Percentiles rank a stretch among this genome's conserved stretches.
Conservation (phyloP, 2,329 filamentous ascomycete genomes). For the Colletotrichum tropicicola region DNA sequence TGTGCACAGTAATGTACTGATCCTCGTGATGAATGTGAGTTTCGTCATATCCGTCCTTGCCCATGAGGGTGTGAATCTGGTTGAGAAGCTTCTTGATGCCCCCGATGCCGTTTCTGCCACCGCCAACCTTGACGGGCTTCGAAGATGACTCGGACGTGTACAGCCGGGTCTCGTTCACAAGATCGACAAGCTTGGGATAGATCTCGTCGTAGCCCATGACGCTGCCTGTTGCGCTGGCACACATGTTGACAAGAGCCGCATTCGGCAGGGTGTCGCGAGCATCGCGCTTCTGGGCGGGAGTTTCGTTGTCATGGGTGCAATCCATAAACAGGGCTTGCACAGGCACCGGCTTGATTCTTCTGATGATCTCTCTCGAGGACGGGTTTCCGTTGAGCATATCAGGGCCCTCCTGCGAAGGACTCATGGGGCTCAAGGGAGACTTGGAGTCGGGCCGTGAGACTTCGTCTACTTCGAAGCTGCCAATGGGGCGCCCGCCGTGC, state of each 20-base stretch:
- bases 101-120: slow-evolving; percentile 85
- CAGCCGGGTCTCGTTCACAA: slow-evolving; percentile 86
- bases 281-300: slow-evolving; percentile 93
- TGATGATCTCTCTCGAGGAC: slow-evolving; percentile 71
- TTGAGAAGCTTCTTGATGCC: slow-evolving; percentile 93
- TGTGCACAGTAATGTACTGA: slow-evolving; percentile 95
- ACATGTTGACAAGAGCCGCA: slow-evolving; percentile 95
- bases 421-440: slow-evolving; percentile 36
- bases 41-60: slow-evolving; percentile 91
- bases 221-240: slow-evolving; percentile 90
- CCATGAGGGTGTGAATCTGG: slow-evolving; percentile 94
- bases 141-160: slow-evolving; percentile 83
- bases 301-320: slow-evolving; percentile 98
- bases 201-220: slow-evolving; percentile 99
- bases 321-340: slow-evolving; percentile 98
- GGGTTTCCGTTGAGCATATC: slow-evolving; percentile 38
- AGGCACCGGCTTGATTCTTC: slow-evolving; percentile 84
- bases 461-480: slow-evolving; percentile 96
- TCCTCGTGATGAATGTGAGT: slow-evolving; percentile 97
- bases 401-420: slow-evolving; percentile 41
- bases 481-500: slow-evolving; percentile 92
- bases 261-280: slow-evolving; percentile 94
- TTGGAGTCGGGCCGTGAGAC: slow-evolving; percentile 70
- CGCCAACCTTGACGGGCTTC: slow-evolving; percentile 68
- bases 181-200: slow-evolving; percentile 91